Evolutionary conservation across 1,284 basidiomycete genomes (phyloP).

Genomic region (Ceratobasidium theobromae): DNA sequence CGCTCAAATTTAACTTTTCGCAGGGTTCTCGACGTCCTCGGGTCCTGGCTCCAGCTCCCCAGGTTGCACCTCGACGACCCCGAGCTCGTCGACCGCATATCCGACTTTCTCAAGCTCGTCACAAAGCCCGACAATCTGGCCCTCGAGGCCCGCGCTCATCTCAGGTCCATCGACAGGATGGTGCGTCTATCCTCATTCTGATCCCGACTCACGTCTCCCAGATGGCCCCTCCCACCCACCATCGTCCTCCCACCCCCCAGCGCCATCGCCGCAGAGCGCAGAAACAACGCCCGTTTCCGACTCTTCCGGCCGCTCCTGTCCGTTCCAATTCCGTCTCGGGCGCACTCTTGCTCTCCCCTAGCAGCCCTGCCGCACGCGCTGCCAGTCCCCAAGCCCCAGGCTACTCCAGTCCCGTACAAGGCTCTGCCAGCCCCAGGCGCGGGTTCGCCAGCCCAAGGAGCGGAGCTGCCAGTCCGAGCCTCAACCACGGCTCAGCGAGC

Average conservation of each 20-base stretch:
- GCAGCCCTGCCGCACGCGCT: background rate
- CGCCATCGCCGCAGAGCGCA: constrained; percentile 3
- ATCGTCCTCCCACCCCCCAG: background rate
- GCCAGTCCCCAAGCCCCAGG: background rate
- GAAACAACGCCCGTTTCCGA: constrained; percentile 24
- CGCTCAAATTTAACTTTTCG: background rate
- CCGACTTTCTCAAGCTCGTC: constrained; percentile 56
- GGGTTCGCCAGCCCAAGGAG: background rate
- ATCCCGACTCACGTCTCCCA: background rate
- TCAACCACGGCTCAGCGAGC: background rate
- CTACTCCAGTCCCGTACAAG: background rate
- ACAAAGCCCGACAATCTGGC: constrained; percentile 49
- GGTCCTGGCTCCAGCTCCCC: constrained; percentile 62
- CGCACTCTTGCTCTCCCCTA: background rate
- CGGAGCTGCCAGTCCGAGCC: background rate
- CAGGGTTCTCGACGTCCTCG: constrained; percentile 56
- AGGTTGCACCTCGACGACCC: constrained; percentile 64
- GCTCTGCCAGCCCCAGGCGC: background rate
- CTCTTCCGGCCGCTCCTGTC: background rate
- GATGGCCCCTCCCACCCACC: background rate
- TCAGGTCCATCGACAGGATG: constrained; percentile 56
- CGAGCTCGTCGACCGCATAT: constrained; percentile 56
- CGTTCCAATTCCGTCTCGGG: background rate
- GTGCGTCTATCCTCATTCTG: constrained; percentile 45
- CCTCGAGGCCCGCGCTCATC: constrained; percentile 52